Evolutionary conservation across 2,329 filamentous ascomycete species (phyloP).

Genomic region (Cordyceps fumosorosea): DNA sequence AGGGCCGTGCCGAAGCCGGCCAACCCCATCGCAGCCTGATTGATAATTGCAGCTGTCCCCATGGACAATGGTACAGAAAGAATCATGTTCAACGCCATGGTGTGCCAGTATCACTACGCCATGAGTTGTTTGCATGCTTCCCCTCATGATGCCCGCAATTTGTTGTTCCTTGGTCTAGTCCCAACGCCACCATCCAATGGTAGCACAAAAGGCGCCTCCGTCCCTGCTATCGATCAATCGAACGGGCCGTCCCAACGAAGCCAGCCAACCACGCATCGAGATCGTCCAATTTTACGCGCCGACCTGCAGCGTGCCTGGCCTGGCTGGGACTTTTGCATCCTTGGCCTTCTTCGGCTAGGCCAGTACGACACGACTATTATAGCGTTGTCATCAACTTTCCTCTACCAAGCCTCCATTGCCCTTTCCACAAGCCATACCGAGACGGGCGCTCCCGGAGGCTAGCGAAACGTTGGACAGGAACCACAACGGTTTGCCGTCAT

Average conservation of each 20-base stretch:
- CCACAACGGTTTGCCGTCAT: not conserved
- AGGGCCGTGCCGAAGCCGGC: conserved; percentile 8
- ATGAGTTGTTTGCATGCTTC: not conserved
- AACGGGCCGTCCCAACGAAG: conserved; percentile 5
- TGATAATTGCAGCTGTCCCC: not conserved
- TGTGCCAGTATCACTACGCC: not conserved
- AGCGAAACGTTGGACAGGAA: not conserved
- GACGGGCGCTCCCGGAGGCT: not conserved
- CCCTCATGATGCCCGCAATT: conserved; percentile 6
- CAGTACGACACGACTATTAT: not conserved
- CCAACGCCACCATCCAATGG: conserved; percentile 9
- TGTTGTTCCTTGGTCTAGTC: conserved; percentile 1
- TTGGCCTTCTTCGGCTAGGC: not conserved
- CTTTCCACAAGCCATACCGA: not conserved
- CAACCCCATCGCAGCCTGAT: not conserved
- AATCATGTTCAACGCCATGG: not conserved
- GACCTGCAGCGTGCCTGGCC: conserved; percentile 1
- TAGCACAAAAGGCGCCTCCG: not conserved
- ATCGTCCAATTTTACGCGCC: conserved; percentile 11
- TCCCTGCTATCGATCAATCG: conserved; percentile 11
- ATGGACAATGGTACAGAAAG: not conserved
- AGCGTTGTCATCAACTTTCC: not conserved
- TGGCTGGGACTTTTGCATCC: not conserved
- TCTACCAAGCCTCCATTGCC: not conserved
- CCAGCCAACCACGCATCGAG: conserved; percentile 11